Base-by-base conservation (phyloP, 2,329 filamentous ascomycete species). In the Fusarium temperatum region DNA sequence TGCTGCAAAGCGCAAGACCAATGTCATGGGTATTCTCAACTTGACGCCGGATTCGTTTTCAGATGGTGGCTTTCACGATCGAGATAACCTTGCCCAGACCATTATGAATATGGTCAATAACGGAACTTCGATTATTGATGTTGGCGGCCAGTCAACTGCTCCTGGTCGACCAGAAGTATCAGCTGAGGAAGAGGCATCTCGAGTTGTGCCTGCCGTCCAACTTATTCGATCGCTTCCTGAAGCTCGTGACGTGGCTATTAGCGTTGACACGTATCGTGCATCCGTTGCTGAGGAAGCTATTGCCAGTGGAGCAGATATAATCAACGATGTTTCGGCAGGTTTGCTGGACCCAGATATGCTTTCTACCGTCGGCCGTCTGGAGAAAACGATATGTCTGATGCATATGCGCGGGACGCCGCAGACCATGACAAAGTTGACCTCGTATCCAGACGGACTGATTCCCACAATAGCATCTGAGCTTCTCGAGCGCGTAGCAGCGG, bases 11-110 rank as follows among this genome's bases (percentile, higher is more conserved):
- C 89, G 91, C 54, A 86, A 85, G 60, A 98, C 96, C 1, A 90
- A 90, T 51, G 84, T 98, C 75, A 99, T 99, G 96, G 94, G 93
- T 62, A 97, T 99, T 73, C 87, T 98, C 51, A 99, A 99, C 82
- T 85, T 97, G 59, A 98, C 96, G 0, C 96, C 96, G 1, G 96
- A 99, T 83, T 98, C 96, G 15, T 99, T 99, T 85, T 98, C 96
- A 2, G 95, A 98, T 80, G 96, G 95, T 60, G 95, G 95, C 14
- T 79, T 86, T 14, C 89, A 95, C 81, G 83, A 84, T 48, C 78
- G 85, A 30, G 79, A 83, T 18, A 85, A 89, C 71, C 86, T 96
- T 32, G 83, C 86, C 18, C 79, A 85, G 18, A 92, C 89, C 3
- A 87, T 95, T 22, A 83, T 85, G 56, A 76, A 83, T 17, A 91